Evolutionary conservation across 345 rosid species (phyloP), one percentile per base, ranked within the genome.

Genomic region (Hirschfeldia incana): DNA sequence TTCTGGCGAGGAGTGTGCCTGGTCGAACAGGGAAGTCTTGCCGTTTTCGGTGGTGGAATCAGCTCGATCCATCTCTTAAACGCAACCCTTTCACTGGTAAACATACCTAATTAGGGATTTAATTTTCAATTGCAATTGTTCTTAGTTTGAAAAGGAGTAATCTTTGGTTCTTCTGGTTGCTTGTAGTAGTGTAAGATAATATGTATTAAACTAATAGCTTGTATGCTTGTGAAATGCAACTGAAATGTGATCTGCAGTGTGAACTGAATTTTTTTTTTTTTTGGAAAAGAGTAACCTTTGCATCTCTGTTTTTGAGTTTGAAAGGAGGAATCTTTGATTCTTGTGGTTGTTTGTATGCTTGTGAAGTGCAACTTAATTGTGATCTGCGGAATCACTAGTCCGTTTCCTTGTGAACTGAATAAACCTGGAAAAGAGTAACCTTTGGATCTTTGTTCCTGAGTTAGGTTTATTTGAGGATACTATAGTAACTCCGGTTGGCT

Each of bases 31-130:
- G 97, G 37, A 91, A 90, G 83, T 93, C 97, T 53, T 89, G 97
- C 79, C 93, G 97, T 57, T 91, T 91, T 75, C 90, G 97, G 33
- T 91, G 98, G 97, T 93, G 93, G 85, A 93, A 93, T 79, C 97
- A 91, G 89, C 97, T 93, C 61, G 89, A 91, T 75, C 97, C 94
- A 3, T 64, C 89, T 37, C 85, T 94, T 67, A 88, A 88, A 84
- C 88, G 91, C 80, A 86, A 89, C 79, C 92, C 98, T 9, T 94
- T 94, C 64, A 85, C 91, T 39, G 94, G 94, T 49, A 44, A 4
- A 8, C 2, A 39, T 39, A 2, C 4, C 46, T 9, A 39, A 12
- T 44, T 12, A 13, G 57, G 57, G 17, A 49, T 49, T 49, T n/a
- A 13, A 5, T 51, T 51, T 1, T 51, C 58, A 15, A 51, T 51